Conservation (phyloP, 192 early-diverging fungal genomes). For the Ramicandelaber brevisporus region DNA sequence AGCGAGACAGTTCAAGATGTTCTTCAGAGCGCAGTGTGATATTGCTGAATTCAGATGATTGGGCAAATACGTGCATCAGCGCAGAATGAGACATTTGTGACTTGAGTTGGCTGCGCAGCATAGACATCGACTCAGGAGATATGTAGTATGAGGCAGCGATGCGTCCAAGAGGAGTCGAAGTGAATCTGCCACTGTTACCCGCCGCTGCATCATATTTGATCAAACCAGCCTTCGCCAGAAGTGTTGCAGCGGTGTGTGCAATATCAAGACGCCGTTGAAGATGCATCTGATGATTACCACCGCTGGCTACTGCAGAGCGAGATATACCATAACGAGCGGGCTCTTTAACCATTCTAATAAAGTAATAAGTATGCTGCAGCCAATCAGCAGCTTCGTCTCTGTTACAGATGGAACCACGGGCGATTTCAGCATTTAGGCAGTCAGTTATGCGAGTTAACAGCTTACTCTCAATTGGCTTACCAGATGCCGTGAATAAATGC, state of each 20-base stretch:
- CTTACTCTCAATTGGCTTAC: conserved; percentile 97
- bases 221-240: conserved; percentile 75
- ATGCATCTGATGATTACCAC: conserved; percentile 51
- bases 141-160: conserved; percentile 97
- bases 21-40: conserved; percentile 89
- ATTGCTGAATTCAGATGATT: conserved; percentile 76
- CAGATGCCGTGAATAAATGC: no score
- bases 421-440: conserved; percentile 89
- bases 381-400: conserved; percentile 87
- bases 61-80: conserved; percentile 68
- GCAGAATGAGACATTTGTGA: conserved; percentile 78
- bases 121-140: conserved; percentile 70
- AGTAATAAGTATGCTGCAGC: conserved; percentile 88
- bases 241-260: conserved; percentile 59
- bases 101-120: conserved; percentile 79
- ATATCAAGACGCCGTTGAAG: conserved; percentile 70
- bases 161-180: conserved; percentile 73
- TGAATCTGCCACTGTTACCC: conserved; percentile 68
- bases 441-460: conserved; percentile 67
- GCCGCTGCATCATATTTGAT: conserved; percentile 97
- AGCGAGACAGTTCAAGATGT: conserved; percentile 66
- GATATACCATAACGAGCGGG: conserved; percentile 61
- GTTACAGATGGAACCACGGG: conserved; percentile 69
- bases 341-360: conserved; percentile 87
- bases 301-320: conserved; percentile 19